A percentile compares a stretch with the other conserved stretches of the same genome.
Evolutionary conservation across 2,329 filamentous ascomycete species (phyloP).

Genomic region (Magnaporthales sp.): DNA sequence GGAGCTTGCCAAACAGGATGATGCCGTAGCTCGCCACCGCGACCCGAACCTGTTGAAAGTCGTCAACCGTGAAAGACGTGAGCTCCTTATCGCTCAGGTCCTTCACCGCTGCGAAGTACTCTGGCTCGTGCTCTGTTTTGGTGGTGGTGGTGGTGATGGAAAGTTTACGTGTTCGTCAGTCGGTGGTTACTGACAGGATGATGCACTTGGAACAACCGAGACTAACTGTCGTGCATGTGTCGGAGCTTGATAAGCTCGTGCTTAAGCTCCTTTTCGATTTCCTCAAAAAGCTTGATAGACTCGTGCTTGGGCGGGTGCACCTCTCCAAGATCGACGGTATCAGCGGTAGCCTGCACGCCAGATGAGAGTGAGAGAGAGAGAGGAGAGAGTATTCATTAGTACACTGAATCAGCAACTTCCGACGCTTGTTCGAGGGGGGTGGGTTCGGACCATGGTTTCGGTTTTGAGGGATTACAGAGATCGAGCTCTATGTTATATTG

Average conservation of each 20-base stretch:
- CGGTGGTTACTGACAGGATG: no score
- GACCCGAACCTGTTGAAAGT: constrained; percentile 35
- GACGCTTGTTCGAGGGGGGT: neutral
- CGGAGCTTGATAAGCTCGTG: constrained; percentile 38
- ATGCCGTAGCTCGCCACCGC: constrained; percentile 37
- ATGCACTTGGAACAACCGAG: neutral
- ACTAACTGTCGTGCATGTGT: constrained; percentile 34
- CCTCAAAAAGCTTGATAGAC: constrained; percentile 38
- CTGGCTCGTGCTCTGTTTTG: constrained; percentile 39
- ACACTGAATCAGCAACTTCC: neutral
- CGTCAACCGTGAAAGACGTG: constrained; percentile 24
- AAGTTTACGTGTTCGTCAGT: no score
- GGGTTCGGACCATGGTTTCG: neutral
- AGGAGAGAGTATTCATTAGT: no score
- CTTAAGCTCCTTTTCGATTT: constrained; percentile 42
- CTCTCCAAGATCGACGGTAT: constrained; percentile 41
- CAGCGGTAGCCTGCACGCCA: constrained; percentile 35
- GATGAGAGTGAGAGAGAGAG: no score
- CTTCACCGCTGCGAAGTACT: constrained; percentile 42
- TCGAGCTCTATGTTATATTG: neutral
- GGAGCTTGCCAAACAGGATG: constrained; percentile 40
- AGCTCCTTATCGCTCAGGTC: constrained; percentile 29
- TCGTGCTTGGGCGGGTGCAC: constrained; percentile 41
- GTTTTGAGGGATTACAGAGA: neutral
- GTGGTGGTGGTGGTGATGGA: neutral